phyloP scores from a whole-genome alignment of 352 stramenopile species.

The Phytophthora palmivora region DNA sequence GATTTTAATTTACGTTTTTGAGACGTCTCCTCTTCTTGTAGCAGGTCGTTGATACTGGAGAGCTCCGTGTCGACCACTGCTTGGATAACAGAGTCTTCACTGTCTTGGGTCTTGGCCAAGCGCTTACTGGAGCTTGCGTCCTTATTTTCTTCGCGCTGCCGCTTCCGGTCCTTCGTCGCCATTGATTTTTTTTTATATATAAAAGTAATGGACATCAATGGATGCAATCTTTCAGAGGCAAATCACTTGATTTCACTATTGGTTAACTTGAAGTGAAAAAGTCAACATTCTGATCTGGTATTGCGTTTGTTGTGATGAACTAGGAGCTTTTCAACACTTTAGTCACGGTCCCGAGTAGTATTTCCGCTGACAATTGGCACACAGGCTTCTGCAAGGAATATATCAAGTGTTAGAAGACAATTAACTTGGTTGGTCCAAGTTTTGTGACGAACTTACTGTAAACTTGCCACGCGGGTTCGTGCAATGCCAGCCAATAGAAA shows the following conservation, averaged over 20 bases:
- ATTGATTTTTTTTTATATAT: too few relatives aligned
- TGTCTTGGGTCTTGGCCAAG: not conserved
- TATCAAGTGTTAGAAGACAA: conserved; percentile 1
- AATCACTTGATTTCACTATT: too few relatives aligned
- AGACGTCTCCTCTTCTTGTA: conserved; percentile 71
- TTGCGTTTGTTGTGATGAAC: too few relatives aligned
- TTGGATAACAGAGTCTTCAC: not conserved
- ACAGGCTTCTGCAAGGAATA: conserved; percentile 18
- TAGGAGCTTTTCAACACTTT: too few relatives aligned
- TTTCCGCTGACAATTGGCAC: conserved; percentile 13
- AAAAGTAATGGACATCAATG: too few relatives aligned
- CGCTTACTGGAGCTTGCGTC: conserved; percentile 7
- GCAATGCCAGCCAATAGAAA: conserved; percentile 63
- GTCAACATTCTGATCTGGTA: too few relatives aligned
- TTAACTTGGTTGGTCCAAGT: too few relatives aligned
- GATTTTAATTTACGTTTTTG: conserved; percentile 52
- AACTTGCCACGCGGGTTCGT: conserved; percentile 49
- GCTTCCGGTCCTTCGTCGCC: conserved; percentile 20
- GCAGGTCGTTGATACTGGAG: conserved; percentile 57
- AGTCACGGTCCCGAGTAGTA: too few relatives aligned
- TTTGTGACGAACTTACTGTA: conserved; percentile 40
- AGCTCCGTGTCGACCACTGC: conserved; percentile 43
- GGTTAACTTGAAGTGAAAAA: too few relatives aligned
- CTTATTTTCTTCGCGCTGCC: conserved; percentile 5
- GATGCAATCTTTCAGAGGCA: too few relatives aligned